These are phyloP conservation scores for Athelia sp. DNA, from an alignment of 1,284 basidiomycete species.

Conservation along the genomic window DNA sequence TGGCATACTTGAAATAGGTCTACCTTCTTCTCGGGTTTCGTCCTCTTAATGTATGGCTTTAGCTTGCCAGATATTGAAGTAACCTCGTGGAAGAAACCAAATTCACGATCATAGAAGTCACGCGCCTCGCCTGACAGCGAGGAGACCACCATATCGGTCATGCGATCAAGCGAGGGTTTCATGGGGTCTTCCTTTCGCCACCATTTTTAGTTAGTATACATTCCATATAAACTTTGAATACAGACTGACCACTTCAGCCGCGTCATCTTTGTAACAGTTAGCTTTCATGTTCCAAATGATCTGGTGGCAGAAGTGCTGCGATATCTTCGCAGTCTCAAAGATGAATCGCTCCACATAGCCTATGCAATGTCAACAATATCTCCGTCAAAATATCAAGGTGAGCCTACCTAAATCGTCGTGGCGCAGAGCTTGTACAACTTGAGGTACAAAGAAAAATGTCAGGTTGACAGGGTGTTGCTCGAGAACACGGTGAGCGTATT, in stretches of 20 bases:
- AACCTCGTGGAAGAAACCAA: conserved; percentile 94
- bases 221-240: neutral
- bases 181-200: conserved; percentile 78
- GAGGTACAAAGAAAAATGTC: conserved; percentile 99
- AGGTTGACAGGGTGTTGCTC: conserved; percentile 93
- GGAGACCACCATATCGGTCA: conserved; percentile 79
- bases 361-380: conserved; percentile 22
- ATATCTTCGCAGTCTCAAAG: conserved; percentile 96
- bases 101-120: conserved; percentile 93
- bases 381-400: neutral
- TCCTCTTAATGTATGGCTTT: conserved; percentile 95
- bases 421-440: conserved; percentile 94
- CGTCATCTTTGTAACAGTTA: conserved; percentile 93
- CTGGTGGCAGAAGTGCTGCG: conserved; percentile 98
- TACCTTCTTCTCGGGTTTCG: conserved; percentile 96
- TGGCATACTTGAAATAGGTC: neutral
- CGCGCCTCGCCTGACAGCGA: conserved; percentile 90
- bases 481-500: conserved; percentile 95
- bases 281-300: conserved; percentile 99
- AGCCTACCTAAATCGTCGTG: conserved; percentile 78
- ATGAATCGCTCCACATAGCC: conserved; percentile 96
- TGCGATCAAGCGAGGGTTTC: conserved; percentile 90
- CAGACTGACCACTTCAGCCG: conserved; percentile 67
- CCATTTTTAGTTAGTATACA: neutral
- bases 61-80: conserved; percentile 98